Base-by-base conservation (phyloP, 202 grass and related monocot genomes). In the Schoenoplectus triqueter region DNA sequence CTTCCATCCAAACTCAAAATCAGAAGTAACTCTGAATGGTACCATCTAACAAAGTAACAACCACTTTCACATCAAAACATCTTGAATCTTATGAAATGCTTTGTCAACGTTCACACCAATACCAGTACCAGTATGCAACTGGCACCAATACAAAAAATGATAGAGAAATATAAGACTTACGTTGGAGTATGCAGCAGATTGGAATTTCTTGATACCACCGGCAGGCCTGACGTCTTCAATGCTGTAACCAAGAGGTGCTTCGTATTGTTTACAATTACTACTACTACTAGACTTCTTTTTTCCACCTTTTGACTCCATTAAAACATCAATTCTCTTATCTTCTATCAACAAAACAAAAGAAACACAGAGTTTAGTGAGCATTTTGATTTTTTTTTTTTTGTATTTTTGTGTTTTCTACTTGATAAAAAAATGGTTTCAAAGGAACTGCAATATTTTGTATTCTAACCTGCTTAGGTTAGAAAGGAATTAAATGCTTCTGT, bases 101-200 rank as follows among this genome's bases (percentile, higher is more conserved):
- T 31, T 31, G 31, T 31, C 39, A 22, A 10, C 56, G 73, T 40
- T 39, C 73, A 56, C 57, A 77, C 21, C 21, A 59, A 15, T n/a
- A 57, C 1, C 5, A 19, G 15, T 79, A 57, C 73, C 19, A 76
- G 11, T 3, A 76, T 19, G 1, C 5, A 17, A 61, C 39, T 61
- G 55, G 31, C 17, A 61, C 7, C 22, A 21, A 44, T 19, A 79
- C 15, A 79, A 49, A 79, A 31, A 31, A 31, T 31, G 31, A 39
- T 2, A 71, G 45, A 59, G 50, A 18, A 45, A 45, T 69, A 57
- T 15, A 80, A 45, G 15, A 54, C 90, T 93, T 92, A 97, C 89
- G 92, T 94, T 97, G 87, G 92, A 97, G 88, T 95, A 97, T 21
- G 88, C 92, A 93, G 92, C 95, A 90, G 92, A 95, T 84, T 97